These are phyloP conservation scores for Curvularia verruculosa DNA, from an alignment of 2,329 filamentous ascomycete genomes.

Conservation along the genomic window DNA sequence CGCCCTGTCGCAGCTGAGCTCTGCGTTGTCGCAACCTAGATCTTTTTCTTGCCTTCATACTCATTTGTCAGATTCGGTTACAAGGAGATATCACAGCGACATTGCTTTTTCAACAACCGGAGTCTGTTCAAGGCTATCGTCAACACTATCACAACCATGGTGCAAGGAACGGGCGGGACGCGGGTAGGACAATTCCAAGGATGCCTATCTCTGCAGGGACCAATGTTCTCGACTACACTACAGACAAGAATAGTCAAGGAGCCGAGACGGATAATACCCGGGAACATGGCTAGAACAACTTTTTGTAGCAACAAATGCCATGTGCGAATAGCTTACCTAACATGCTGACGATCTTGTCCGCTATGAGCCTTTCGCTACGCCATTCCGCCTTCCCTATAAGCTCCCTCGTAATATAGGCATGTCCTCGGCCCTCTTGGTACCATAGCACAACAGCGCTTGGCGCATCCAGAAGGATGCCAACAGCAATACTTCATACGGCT, in stretches of 20 bases:
- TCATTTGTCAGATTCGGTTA: background rate
- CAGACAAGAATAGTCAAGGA: background rate
- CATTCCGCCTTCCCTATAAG: background rate
- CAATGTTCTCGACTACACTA: background rate
- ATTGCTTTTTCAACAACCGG: background rate
- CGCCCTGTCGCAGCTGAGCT: too few relatives aligned
- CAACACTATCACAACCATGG: background rate
- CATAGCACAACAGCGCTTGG: background rate
- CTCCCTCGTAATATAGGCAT: background rate
- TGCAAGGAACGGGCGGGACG: background rate
- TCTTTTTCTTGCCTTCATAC: background rate
- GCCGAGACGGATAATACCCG: background rate
- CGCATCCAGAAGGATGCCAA: background rate
- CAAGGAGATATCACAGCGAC: background rate
- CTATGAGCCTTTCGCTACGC: background rate
- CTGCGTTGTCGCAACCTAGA: too few relatives aligned
- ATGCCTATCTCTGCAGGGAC: background rate
- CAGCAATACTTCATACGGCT: background rate
- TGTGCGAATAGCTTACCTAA: background rate
- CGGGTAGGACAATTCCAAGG: background rate
- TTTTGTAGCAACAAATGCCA: background rate
- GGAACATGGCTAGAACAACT: background rate
- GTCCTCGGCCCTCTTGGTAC: background rate
- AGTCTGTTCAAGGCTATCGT: background rate
- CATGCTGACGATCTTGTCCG: background rate